phyloP scores from a whole-genome alignment of 2,329 filamentous ascomycete species.

The Fusarium aywerte region DNA sequence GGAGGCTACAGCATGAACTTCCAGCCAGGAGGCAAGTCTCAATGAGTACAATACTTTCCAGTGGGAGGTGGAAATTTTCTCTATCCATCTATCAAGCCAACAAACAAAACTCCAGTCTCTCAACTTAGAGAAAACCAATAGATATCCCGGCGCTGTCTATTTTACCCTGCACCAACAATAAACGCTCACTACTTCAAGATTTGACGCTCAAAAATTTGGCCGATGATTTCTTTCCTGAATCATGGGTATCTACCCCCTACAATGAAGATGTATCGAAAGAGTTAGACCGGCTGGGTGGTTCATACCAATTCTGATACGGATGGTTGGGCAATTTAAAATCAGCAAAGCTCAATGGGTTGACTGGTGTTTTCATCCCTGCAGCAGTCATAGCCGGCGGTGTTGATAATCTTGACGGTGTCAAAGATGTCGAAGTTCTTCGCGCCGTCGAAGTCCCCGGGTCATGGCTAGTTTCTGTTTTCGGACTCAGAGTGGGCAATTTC shows the following conservation, averaged over 20 bases:
- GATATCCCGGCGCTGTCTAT: constrained; percentile 30
- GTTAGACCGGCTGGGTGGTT: constrained; percentile 68
- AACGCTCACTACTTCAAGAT: neutral
- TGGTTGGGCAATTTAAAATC: constrained; percentile 83
- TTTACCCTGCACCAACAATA: constrained; percentile 4
- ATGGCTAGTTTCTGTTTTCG: constrained; percentile 20
- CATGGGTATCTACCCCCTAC: neutral
- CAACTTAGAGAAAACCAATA: constrained; percentile 35
- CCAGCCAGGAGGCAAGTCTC: constrained; percentile 44
- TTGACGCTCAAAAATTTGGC: neutral
- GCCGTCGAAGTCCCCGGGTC: constrained; percentile 3
- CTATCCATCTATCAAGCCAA: constrained; percentile 3
- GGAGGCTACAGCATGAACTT: constrained; percentile 98
- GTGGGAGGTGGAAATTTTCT: neutral
- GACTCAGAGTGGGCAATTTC: constrained; percentile 17
- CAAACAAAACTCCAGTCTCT: constrained; percentile 1
- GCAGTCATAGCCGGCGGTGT: constrained; percentile 45
- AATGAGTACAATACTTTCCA: neutral
- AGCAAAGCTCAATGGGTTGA: constrained; percentile 78
- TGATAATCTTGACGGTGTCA: constrained; percentile 30
- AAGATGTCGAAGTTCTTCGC: constrained; percentile 19
- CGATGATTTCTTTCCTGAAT: neutral
- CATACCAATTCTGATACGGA: constrained; percentile 84
- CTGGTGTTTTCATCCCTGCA: constrained; percentile 52
- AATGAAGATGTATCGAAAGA: constrained; percentile 32